Percentiles rank a stretch among this genome's conserved stretches.
These are phyloP conservation scores for Cladophialophora exuberans DNA, from an alignment of 2,329 filamentous ascomycete species.

Conservation along the genomic window DNA sequence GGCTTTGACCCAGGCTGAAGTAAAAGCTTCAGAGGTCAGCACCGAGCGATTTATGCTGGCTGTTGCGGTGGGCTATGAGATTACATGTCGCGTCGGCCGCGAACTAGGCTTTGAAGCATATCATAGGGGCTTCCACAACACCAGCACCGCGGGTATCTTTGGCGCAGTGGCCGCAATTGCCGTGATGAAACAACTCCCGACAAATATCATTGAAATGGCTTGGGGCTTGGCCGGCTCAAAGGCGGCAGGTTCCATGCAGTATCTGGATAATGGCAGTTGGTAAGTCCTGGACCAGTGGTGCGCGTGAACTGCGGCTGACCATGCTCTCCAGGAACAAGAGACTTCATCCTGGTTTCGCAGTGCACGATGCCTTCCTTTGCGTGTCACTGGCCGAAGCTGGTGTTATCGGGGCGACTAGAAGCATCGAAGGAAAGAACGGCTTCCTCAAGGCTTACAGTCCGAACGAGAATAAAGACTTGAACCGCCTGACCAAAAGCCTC, in stretches of 20 bases:
- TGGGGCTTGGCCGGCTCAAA: slow-evolving; percentile 44
- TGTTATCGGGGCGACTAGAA: slow-evolving; percentile 33
- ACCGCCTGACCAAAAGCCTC: slow-evolving; percentile 19
- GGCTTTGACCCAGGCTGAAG: slow-evolving; percentile 38
- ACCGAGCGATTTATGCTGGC: slow-evolving; percentile 38
- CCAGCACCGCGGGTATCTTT: slow-evolving; percentile 42
- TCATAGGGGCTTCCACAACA: slow-evolving; percentile 44
- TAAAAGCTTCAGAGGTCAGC: slow-evolving; percentile 19
- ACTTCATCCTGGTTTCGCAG: slow-evolving; percentile 44
- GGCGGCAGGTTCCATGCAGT: slow-evolving; percentile 45
- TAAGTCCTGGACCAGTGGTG: too few relatives aligned
- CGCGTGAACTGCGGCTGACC: too few relatives aligned
- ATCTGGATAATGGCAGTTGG: slow-evolving; percentile 44
- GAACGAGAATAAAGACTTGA: slow-evolving; percentile 22
- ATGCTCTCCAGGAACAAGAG: too few relatives aligned
- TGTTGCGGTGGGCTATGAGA: slow-evolving; percentile 41
- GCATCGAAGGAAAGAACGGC: slow-evolving; percentile 31
- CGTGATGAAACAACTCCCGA: slow-evolving; percentile 35
- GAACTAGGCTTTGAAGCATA: slow-evolving; percentile 41
- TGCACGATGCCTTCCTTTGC: slow-evolving; percentile 44
- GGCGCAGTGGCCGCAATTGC: slow-evolving; percentile 40
- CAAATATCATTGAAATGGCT: slow-evolving; percentile 37
- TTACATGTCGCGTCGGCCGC: slow-evolving; percentile 38
- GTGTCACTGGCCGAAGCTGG: slow-evolving; percentile 41
- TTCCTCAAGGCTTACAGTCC: slow-evolving; percentile 32